These are phyloP conservation scores for Skeletonema tropicum DNA, from an alignment of 108 stramenopile genomes.

Conservation along the genomic window DNA sequence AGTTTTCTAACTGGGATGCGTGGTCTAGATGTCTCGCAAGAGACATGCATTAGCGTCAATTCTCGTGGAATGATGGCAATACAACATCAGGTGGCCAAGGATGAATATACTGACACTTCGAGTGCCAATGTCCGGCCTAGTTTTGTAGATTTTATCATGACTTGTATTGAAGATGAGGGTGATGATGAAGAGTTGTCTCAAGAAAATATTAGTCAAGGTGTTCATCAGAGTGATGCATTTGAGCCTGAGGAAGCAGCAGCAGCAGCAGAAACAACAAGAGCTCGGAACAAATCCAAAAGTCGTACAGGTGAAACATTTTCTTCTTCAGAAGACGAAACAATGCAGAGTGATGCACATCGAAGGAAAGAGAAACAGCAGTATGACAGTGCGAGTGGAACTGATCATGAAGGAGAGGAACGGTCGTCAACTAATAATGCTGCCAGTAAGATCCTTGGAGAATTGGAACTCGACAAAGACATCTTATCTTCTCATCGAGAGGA, in stretches of 20 bases:
- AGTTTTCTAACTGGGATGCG: slow-evolving; percentile 59
- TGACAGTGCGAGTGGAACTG: slow-evolving; percentile 10
- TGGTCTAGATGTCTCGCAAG: slow-evolving; percentile 68
- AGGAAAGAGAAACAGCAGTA: not conserved
- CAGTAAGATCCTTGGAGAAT: slow-evolving; percentile 35
- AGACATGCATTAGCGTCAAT: slow-evolving; percentile 75
- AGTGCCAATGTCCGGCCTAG: slow-evolving; percentile 46
- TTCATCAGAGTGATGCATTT: slow-evolving; percentile 2
- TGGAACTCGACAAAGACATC: slow-evolving; percentile 43
- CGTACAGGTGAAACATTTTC: slow-evolving; percentile 5
- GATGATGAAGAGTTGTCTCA: slow-evolving; percentile 43
- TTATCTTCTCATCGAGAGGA: slow-evolving; percentile 16
- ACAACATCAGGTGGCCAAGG: slow-evolving; percentile 65
- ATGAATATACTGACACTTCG: slow-evolving; percentile 22
- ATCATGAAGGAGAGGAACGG: slow-evolving; percentile 5
- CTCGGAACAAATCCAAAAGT: not conserved
- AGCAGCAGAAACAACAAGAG: not conserved
- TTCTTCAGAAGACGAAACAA: not conserved
- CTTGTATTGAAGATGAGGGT: slow-evolving; percentile 54
- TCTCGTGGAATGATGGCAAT: slow-evolving; percentile 75
- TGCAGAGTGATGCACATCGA: not conserved
- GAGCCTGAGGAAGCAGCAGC: slow-evolving; percentile 8
- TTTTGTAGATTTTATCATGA: slow-evolving; percentile 75
- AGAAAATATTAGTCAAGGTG: not conserved
- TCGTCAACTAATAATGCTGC: slow-evolving; percentile 8